These are phyloP conservation scores for Naganishia vishniacii DNA, from an alignment of 768 basidiomycete genomes.

Conservation along the genomic window DNA sequence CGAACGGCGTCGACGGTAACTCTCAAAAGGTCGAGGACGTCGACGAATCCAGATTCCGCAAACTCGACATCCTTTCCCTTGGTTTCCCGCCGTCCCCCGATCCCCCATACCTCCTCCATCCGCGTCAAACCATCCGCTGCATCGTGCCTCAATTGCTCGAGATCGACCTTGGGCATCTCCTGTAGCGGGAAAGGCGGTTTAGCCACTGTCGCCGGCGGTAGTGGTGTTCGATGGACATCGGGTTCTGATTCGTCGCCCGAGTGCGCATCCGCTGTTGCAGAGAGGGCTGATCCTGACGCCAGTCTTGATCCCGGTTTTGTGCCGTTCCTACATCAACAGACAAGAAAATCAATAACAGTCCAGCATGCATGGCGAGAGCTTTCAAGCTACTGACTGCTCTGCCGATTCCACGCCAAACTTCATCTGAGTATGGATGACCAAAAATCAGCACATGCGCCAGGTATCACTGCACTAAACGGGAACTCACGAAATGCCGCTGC, in stretches of 20 bases:
- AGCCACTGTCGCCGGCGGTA: constrained; percentile 56
- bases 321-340: too few relatives aligned
- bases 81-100: not conserved
- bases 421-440: constrained; percentile 47
- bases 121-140: constrained; percentile 3
- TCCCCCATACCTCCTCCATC: constrained; percentile 27
- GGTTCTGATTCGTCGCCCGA: not conserved
- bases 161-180: constrained; percentile 26
- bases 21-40: constrained; percentile 68
- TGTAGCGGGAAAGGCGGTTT: constrained; percentile 28
- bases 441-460: not conserved
- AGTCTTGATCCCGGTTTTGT: too few relatives aligned
- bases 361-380: too few relatives aligned
- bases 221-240: constrained; percentile 59
- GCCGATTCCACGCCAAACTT: constrained; percentile 65
- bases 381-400: not conserved
- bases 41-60: constrained; percentile 46
- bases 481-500: constrained; percentile 71
- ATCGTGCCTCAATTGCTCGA: constrained; percentile 7
- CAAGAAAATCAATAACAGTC: not conserved
- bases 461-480: not conserved
- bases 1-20: constrained; percentile 74
- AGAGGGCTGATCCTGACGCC: too few relatives aligned
- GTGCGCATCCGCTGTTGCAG: constrained; percentile 35
- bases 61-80: not conserved